Percentiles rank a stretch among this genome's conserved stretches.
Evolutionary conservation across 1,284 basidiomycete species (phyloP).

Genomic region (Ceratobasidium sp.): DNA sequence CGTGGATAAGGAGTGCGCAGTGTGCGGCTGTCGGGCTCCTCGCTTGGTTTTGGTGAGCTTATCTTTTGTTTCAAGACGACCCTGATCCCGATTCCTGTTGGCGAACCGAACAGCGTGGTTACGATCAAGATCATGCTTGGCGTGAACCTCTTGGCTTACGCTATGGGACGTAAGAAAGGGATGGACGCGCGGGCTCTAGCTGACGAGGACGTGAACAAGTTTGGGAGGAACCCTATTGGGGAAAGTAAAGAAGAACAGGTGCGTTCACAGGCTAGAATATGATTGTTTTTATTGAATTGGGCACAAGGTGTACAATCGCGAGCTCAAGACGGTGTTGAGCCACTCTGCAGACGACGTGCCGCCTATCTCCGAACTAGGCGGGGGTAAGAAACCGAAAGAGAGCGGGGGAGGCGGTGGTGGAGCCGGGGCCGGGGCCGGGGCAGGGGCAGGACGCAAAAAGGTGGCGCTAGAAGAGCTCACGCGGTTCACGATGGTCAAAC

Average conservation of each 20-base stretch:
- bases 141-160: slow-evolving; percentile 86
- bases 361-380: slow-evolving; percentile 73
- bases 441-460: slow-evolving; percentile 67
- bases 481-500: slow-evolving; percentile 93
- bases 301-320: slow-evolving; percentile 79
- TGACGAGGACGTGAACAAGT: slow-evolving; percentile 83
- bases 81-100: background rate
- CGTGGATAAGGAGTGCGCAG: slow-evolving; percentile 67
- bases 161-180: slow-evolving; percentile 76
- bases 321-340: slow-evolving; percentile 79
- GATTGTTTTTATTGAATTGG: background rate
- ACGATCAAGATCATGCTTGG: slow-evolving; percentile 91
- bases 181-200: slow-evolving; percentile 78
- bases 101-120: slow-evolving; percentile 68
- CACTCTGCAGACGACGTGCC: slow-evolving; percentile 76
- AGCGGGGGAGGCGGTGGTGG: slow-evolving; percentile 46
- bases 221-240: slow-evolving; percentile 86
- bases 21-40: slow-evolving; percentile 75
- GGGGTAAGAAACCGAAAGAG: slow-evolving; percentile 41
- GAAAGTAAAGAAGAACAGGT: slow-evolving; percentile 88
- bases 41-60: slow-evolving; percentile 82
- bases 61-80: background rate
- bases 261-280: slow-evolving; percentile 51
- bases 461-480: slow-evolving; percentile 87
- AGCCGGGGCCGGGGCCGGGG: slow-evolving; percentile 46